Evolutionary conservation across 768 basidiomycete genomes (phyloP).

Genomic region (Psilocybe subaeruginosa): DNA sequence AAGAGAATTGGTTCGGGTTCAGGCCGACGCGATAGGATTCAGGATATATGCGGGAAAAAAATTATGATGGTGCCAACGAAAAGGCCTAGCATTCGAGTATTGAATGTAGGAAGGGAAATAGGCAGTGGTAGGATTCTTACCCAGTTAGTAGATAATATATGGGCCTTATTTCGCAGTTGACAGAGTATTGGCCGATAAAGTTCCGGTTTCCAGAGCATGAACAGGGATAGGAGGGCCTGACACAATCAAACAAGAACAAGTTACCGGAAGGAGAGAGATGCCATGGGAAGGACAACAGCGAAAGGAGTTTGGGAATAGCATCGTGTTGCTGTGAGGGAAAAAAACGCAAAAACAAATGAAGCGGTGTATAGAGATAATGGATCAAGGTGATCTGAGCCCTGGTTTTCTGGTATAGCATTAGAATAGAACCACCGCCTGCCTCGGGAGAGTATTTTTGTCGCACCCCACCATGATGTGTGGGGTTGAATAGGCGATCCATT

Average conservation of each 20-base stretch:
- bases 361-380: not conserved
- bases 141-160: not conserved
- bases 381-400: not conserved
- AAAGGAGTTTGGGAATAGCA: not conserved
- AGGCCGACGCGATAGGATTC: too few species aligned
- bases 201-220: too few species aligned
- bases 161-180: not conserved
- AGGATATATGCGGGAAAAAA: too few species aligned
- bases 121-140: not conserved
- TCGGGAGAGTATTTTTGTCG: too few species aligned
- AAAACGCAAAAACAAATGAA: not conserved
- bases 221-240: not conserved
- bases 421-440: too few species aligned
- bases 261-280: not conserved
- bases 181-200: not conserved
- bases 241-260: not conserved
- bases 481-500: too few species aligned
- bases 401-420: too few species aligned
- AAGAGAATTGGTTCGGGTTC: too few species aligned
- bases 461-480: too few species aligned
- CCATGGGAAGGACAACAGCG: not conserved
- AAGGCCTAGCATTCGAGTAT: too few species aligned
- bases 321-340: not conserved
- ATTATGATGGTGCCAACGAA: too few species aligned
- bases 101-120: not conserved